Conservation (phyloP, 441 rosid genomes). For the Metrosideros polymorpha region DNA sequence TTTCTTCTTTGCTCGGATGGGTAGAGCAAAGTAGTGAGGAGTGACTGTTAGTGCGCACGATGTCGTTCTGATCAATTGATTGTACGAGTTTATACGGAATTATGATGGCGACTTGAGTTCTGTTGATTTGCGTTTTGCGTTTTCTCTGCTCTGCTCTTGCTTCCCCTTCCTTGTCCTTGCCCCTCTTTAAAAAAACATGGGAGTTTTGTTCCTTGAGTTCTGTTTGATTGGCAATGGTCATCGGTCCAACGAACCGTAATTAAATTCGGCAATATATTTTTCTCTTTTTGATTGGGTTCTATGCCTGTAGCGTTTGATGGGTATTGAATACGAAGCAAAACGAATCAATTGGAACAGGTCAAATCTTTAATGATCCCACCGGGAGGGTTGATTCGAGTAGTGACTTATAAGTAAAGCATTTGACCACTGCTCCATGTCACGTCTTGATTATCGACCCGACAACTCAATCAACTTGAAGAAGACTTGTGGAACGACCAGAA, state of each 20-base stretch:
- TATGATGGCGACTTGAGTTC: background rate
- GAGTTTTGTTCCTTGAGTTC: background rate
- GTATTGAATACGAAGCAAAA: background rate
- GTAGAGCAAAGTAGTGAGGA: fast-evolving
- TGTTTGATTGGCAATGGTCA: background rate
- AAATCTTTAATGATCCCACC: background rate
- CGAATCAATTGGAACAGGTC: background rate
- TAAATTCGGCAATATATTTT: background rate
- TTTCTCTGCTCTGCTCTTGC: background rate
- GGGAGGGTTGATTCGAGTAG: background rate
- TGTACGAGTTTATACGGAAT: background rate
- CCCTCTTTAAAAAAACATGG: background rate
- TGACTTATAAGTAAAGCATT: background rate
- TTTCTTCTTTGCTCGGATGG: background rate
- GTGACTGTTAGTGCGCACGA: background rate
- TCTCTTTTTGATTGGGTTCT: background rate
- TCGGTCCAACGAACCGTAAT: background rate
- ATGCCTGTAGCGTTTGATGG: background rate
- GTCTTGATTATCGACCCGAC: background rate
- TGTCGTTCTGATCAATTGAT: background rate
- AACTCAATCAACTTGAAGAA: background rate
- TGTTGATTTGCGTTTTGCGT: background rate
- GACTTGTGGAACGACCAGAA: background rate
- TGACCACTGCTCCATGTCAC: background rate
- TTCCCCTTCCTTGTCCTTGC: background rate